Evolutionary conservation across 306 rosid species (phyloP), one percentile per base, ranked within the genome.

Genomic region (Canavalia gladiata): DNA sequence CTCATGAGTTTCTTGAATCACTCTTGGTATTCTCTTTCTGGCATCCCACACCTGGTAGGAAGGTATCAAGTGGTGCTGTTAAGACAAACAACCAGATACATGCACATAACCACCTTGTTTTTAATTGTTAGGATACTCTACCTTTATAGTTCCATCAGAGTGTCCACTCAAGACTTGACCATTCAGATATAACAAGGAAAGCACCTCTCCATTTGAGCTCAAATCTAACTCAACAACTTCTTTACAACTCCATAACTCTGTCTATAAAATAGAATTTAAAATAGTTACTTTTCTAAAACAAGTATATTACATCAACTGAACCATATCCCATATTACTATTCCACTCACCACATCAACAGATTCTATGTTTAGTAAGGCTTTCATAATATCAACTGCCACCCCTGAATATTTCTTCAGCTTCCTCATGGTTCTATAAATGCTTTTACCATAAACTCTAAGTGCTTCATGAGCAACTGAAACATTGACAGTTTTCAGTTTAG

Each of bases 111-210:
- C 73, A 41, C 42, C 43, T 10, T 13, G 75, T 65, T 64, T 64
- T 30, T 56, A 52, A 31, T 65, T 73, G 42, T 85, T 75, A 77
- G 57, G 83, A 62, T 25, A 57, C 51, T n/a, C 1, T 78, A 95
- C 99, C 97, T 95, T 95, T 35, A 95, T 88, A 77, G 92, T 91
- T 87, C 99, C 99, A 82, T 95, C 99, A 41, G 97, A 88, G 90
- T 95, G 97, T 83, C 97, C 90, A 86, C 97, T 93, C 72, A 93
- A 59, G 80, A 95, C 84, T 12, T 87, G 86, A 8, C 97, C 94
- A 56, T 91, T 90, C 52, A 89, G 79, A 87, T 88, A 89, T 74
- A 82, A 80, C 91, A 95, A 82, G 86, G 93, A 87, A 74, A 86
- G 82, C 1, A 95, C 97, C 83, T 91, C 99, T 56, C 97, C 97